Evolutionary conservation across 345 rosid species (phyloP), one percentile per base, ranked within the genome.

Genomic region (Acer negundo): DNA sequence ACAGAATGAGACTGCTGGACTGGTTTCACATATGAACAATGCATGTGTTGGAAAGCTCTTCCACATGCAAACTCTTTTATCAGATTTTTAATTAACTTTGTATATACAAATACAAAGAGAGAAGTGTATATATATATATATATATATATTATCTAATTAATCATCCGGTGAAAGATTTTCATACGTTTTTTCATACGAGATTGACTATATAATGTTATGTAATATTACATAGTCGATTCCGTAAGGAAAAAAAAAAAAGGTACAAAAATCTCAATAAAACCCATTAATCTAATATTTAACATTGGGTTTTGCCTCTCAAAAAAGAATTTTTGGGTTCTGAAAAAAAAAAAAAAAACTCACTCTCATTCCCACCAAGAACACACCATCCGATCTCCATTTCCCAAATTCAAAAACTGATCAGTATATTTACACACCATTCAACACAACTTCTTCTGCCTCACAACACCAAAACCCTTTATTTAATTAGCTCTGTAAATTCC

Each of bases 241-340:
- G 31, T 28, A 28, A 2, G 31, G 2, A 28, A 2, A 28, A 28
- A 28, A 28, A 24, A 0, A 24, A 24, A 24, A 24, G 1, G 28
- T 26, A 26, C 28, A 26, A 0, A 28, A 28, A 28, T 28, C 2
- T 0, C 46, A 0, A 42, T 42, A 42, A 7, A 0, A 42, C 15
- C 15, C 15, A 11, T 49, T 49, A 49, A 2, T 49, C 17, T 49
- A 49, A 49, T 49, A 49, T 49, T 49, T 49, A 13, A 4, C 16
- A 49, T 24, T 1, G 40, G 38, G 0, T 35, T 35, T 35, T 35
- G 6, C 38, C 38, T 35, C 38, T 35, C 38, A 4, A 55, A 70
- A 51, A 22, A 40, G 76, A 61, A 61, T 42, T 61, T 73, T 73
- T 24, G 76, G 68, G 40, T 62, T 62, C 31, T 59, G 53, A 61